Base-by-base conservation (phyloP, 306 rosid genomes). In the Carpinus fangiana region DNA sequence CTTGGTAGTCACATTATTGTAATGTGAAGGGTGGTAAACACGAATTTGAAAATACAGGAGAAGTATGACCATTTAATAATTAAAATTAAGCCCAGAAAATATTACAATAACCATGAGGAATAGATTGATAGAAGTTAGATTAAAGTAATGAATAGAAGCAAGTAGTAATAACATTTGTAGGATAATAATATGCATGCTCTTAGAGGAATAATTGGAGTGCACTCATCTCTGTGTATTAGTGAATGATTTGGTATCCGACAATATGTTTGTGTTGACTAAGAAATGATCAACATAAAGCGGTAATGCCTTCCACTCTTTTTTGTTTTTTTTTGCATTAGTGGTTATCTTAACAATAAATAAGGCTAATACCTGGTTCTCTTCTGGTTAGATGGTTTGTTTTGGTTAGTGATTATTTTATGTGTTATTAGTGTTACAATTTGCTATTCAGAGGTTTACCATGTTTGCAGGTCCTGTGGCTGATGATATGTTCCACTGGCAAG, bases 401-500 rank as follows among this genome's bases (percentile, higher is more conserved):
- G 28, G 5, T 41, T 66, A 1, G 7, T 18, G 18, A 3, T 16
- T 65, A 7, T 38, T 16, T 16, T 34, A 31, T 65, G 21, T 66
- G 17, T 17, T 8, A 11, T 18, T 66, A 21, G n/a, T 41, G 56
- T 43, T 23, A 28, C 45, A 13, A n/a, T 51, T 50, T 65, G 8
- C 34, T 62, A 56, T 38, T 43, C 12, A 6, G 34, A 0, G 4
- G n/a, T 56, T 20, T 21, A 20, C 16, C 38, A 71, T 79, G 54
- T 41, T 62, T 66, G 50, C 77, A 85, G 89, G 91, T 21, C 91
- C 87, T 4, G 82, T 80, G 57, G 86, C 80, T 75, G 88, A 87
- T 76, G 88, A 87, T 48, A 84, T 84, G 85, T 87, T 87, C 74
- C 88, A 81, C 20, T 84, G 90, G 88, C 90, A 87, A 84, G 90